Conservation (phyloP, 139 green algal genomes). For the Trebouxia sp. region DNA sequence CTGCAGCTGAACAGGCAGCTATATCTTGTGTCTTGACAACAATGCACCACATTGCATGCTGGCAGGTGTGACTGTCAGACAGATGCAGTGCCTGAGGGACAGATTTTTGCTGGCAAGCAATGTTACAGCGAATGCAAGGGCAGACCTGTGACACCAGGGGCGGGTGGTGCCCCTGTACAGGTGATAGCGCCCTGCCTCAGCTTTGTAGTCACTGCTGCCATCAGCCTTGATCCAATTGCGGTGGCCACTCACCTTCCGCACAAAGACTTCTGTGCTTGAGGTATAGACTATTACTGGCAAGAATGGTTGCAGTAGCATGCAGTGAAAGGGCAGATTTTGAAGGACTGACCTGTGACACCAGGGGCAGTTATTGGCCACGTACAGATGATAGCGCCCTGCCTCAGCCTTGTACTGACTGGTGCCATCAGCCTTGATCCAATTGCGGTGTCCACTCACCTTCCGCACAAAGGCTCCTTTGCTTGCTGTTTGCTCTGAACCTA, state of each 20-base stretch:
- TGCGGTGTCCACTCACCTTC: slow-evolving; percentile 40
- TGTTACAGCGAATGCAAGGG: too few relatives aligned
- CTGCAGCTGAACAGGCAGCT: too few relatives aligned
- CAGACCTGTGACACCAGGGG: slow-evolving; percentile 73
- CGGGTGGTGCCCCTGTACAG: slow-evolving; percentile 94
- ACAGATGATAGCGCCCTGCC: slow-evolving; percentile 91
- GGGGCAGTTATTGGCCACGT: slow-evolving; percentile 93
- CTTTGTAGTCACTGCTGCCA: slow-evolving; percentile 51
- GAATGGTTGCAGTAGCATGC: too few relatives aligned
- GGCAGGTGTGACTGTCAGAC: too few relatives aligned
- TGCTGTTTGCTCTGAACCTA: too few relatives aligned
- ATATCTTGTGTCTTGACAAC: too few relatives aligned
- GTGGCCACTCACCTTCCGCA: slow-evolving; percentile 37
- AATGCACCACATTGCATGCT: neutral
- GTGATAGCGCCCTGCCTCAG: slow-evolving; percentile 84
- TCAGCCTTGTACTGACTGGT: slow-evolving; percentile 56
- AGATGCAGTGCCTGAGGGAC: too few relatives aligned
- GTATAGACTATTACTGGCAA: too few relatives aligned
- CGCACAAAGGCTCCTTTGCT: slow-evolving; percentile 49
- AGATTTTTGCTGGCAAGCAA: too few relatives aligned
- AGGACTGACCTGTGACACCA: slow-evolving; percentile 63
- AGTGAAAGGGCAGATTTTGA: neutral
- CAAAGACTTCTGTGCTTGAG: slow-evolving; percentile 55
- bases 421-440: slow-evolving; percentile 53
- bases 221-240: slow-evolving; percentile 58